Evolutionary conservation across 371 early-diverging fungal species (phyloP), one percentile per base, ranked within the genome.

Genomic region (Syncephalastrum racemosum): DNA sequence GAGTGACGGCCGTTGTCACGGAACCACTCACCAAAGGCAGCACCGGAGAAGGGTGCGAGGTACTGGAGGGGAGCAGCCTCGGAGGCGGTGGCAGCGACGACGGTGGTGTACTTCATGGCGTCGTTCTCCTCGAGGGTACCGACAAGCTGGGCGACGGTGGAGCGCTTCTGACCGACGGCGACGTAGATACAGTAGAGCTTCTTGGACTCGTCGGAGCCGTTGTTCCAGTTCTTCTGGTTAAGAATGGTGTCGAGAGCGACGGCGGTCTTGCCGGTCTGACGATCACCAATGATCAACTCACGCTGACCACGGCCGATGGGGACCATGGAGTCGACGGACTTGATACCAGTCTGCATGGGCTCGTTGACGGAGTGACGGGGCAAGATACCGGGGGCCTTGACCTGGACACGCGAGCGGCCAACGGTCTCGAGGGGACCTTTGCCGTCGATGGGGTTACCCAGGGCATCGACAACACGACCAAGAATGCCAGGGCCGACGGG

Each of bases 221-320:
- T 64, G 85, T 95, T 95, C 94, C 95, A 94, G 78, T 86, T 85
- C 90, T 93, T 94, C 81, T 96, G 95, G 90, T 96, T 96, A 61
- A 96, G 78, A 67, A 96, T 96, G 80, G 95, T 90, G 77, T 95
- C 96, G 62, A 96, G 82, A 43, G 95, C 95, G 68, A 96, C 94
- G 62, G 96, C 88, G 64, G 96, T 95, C 88, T 96, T 96, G 64
- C 96, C 96, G 66, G 95, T 95, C 78, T 96, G 96, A 87, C 95
- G 93, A 83, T 96, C 96, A 78, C 96, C 96, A 80, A 95, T 95
- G 76, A 96, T 96, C 85, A 96, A 87, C 85, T 96, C 96, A 90
- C 96, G 92, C 84, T 96, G 96, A 70, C 96, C 96, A 92, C 96
- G 93, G 70, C 96, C 96, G 63, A 96, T 94, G 68, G 96, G 96